Conservation (phyloP, 108 stramenopile genomes). For the Epithemia pelagica region DNA sequence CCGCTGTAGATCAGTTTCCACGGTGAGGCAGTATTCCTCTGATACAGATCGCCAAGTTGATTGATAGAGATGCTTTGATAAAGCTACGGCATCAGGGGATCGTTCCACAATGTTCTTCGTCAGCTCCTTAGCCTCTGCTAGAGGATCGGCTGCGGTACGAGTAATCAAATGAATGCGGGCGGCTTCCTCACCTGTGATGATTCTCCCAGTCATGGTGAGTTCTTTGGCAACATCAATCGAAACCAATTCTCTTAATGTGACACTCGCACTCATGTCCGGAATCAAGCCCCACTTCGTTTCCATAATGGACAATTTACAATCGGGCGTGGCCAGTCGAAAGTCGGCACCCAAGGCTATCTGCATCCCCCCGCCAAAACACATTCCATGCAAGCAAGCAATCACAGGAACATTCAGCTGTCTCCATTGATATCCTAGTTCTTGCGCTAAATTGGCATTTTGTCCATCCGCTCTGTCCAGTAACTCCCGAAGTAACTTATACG, state of each 20-base stretch:
- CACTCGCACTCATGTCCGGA: constrained; percentile 82
- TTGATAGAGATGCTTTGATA: constrained; percentile 72
- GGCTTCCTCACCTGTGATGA: constrained; percentile 66
- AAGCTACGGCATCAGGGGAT: constrained; percentile 81
- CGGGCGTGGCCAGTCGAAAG: constrained; percentile 67
- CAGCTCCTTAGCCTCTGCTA: constrained; percentile 61
- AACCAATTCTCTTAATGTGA: constrained; percentile 67
- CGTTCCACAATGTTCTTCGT: constrained; percentile 54
- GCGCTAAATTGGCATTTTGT: constrained; percentile 73
- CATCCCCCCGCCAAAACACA: constrained; percentile 87
- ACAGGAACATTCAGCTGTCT: constrained; percentile 81
- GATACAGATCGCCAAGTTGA: constrained; percentile 56
- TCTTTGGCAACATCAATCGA: constrained; percentile 82
- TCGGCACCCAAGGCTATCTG: constrained; percentile 90
- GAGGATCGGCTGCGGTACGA: constrained; percentile 64
- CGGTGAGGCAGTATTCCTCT: constrained; percentile 49
- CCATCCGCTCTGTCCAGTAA: constrained; percentile 53
- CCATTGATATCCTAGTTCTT: constrained; percentile 84
- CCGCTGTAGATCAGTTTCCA: constrained; percentile 69
- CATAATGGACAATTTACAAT: constrained; percentile 82
- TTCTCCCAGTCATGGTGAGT: constrained; percentile 78
- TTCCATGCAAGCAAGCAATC: constrained; percentile 75
- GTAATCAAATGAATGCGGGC: constrained; percentile 67
- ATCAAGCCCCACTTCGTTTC: constrained; percentile 89
- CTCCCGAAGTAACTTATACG: constrained; percentile 18